Evolutionary conservation across 352 stramenopile genomes (phyloP).

Genomic region (Pythium apleroticum): DNA sequence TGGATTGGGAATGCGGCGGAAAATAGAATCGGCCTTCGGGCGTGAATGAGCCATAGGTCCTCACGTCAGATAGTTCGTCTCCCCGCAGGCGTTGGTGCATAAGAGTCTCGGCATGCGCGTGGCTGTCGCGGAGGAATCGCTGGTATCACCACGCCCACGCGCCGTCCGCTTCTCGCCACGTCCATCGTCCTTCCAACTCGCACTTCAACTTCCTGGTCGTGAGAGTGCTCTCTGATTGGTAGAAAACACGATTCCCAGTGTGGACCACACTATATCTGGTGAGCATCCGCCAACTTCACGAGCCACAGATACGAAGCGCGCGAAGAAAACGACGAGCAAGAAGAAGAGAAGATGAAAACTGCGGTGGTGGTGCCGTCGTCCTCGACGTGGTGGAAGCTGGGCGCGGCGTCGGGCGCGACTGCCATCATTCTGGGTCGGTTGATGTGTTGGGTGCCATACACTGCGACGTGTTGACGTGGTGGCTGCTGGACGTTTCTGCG

Average conservation of each 20-base stretch:
- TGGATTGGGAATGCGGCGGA: background rate
- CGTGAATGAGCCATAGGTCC: background rate
- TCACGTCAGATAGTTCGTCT: too few relatives aligned
- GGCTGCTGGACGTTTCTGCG: too few relatives aligned
- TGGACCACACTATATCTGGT: constrained; percentile 15
- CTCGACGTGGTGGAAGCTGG: constrained; percentile 82
- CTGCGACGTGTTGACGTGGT: too few relatives aligned
- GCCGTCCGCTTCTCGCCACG: too few relatives aligned
- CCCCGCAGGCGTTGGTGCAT: too few relatives aligned
- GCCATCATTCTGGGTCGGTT: constrained; percentile 30
- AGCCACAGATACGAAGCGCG: background rate
- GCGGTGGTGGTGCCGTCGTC: constrained; percentile 56
- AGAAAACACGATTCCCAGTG: background rate
- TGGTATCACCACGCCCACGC: background rate
- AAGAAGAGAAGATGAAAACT: constrained; percentile 39
- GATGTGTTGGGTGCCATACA: background rate
- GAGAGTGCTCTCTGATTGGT: constrained; percentile 22
- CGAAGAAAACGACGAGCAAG: background rate
- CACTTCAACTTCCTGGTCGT: constrained; percentile 10
- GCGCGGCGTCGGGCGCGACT: constrained; percentile 64
- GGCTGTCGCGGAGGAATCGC: background rate
- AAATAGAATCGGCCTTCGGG: constrained; percentile 4
- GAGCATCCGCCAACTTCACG: background rate
- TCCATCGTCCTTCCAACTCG: background rate
- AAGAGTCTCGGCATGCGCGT: too few relatives aligned